Evolutionary conservation across 2,329 filamentous ascomycete genomes (phyloP), one percentile per base, ranked within the genome.

Genomic region (Penicillium sp.): DNA sequence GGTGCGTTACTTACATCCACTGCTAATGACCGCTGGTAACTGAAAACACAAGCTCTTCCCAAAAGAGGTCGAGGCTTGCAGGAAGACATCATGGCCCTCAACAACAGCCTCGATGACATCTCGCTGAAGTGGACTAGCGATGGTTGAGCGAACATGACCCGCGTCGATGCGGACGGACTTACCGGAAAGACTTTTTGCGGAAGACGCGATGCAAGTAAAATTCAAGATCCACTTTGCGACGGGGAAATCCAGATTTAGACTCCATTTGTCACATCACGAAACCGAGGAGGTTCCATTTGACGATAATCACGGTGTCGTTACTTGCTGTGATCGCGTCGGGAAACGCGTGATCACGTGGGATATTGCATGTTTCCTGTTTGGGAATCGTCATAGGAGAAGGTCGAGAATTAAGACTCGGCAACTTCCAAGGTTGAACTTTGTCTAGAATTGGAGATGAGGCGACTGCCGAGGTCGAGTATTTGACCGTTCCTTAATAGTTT

Each of bases 11-110:
- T 56, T 68, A 88, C 85, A 87, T 48, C 90, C 90, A 61, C 82
- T 79, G 55, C 90, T 84, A 39, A 95, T 81, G 20, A 95, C 80
- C 15, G 89, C 89, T 6, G 89, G 89, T 1, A 95, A 73, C 61
- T 95, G 89, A 59, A 90, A 95, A 67, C 90, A 95, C 36, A 95
- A 65, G 56, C 86, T 93, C 65, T 95, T 95, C 28, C 89, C 90
- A 61, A 95, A 95, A 0, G 70, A 72, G 3, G 70, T 73, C 2
- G 69, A 70, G 14, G 90, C 90, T 64, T 95, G 90, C 1, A 96
- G 76, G 57, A 94, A 95, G 29, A 96, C 84, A 80, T 96, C 90
- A 46, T 89, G 75, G 11, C 86, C 84, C 39, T 84, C 78, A 6
- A 95, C 72, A 2, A 85, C 85, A 6, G 86, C 84, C 41, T 76